Conservation (phyloP, 768 basidiomycete species). For the Pisolithus orientalis region DNA sequence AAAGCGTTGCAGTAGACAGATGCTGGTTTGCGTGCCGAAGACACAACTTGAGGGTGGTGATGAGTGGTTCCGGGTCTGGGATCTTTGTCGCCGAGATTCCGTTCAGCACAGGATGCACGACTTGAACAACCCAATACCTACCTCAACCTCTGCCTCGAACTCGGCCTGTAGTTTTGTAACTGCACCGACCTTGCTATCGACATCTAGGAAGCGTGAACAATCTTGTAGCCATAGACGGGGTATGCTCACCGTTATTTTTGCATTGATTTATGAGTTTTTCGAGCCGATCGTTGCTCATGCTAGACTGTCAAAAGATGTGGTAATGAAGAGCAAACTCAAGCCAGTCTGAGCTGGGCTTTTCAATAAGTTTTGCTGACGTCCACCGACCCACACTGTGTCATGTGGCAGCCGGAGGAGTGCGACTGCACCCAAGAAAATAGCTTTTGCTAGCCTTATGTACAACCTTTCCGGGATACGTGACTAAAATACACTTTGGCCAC, state of each 20-base stretch:
- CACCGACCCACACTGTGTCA: slow-evolving; percentile 7
- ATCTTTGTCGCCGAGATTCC: slow-evolving; percentile 41
- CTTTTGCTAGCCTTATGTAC: not conserved
- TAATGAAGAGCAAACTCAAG: slow-evolving; percentile 8
- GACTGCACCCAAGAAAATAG: not conserved
- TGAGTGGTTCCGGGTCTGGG: slow-evolving; percentile 62
- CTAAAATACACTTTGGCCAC: not conserved
- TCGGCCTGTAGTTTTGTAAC: slow-evolving; percentile 70
- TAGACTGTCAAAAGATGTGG: slow-evolving; percentile 11
- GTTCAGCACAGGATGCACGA: slow-evolving; percentile 8
- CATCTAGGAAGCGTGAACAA: slow-evolving; percentile 41
- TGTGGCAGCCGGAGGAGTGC: slow-evolving; percentile 13
- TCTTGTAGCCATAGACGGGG: slow-evolving; percentile 1
- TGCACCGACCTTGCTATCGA: slow-evolving; percentile 77
- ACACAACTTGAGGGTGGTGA: slow-evolving; percentile 64
- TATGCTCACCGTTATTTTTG: slow-evolving; percentile 52
- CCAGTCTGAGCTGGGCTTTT: slow-evolving; percentile 15
- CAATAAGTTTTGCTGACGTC: slow-evolving; percentile 8
- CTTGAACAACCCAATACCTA: slow-evolving; percentile 25
- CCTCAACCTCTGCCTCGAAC: slow-evolving; percentile 69
- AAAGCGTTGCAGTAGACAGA: slow-evolving; percentile 69
- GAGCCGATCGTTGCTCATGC: slow-evolving; percentile 51
- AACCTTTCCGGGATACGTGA: not conserved
- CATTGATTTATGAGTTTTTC: slow-evolving; percentile 60
- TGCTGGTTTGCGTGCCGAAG: slow-evolving; percentile 80